Conservation (phyloP, 495 filamentous ascomycete genomes). For the Penicillium daleae region DNA sequence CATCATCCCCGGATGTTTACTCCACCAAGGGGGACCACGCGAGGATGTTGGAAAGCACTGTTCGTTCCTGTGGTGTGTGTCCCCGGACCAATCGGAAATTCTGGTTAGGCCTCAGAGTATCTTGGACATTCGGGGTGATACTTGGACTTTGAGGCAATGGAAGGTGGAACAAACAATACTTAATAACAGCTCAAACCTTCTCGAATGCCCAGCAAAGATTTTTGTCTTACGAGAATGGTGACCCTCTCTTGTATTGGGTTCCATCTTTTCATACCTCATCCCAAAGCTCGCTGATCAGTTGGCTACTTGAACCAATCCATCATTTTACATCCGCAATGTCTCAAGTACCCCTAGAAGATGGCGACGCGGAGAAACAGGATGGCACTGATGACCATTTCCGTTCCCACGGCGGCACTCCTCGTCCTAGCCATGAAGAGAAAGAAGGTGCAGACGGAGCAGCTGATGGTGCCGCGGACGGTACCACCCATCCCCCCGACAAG, state of each 20-base stretch:
- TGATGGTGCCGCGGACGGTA: slow-evolving; percentile 52
- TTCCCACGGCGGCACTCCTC: slow-evolving; percentile 20
- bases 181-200: not conserved
- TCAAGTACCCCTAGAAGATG: not conserved
- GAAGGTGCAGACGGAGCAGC: slow-evolving; percentile 22
- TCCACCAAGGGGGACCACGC: slow-evolving; percentile 27
- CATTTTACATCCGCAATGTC: slow-evolving; percentile 15
- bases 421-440: slow-evolving; percentile 17
- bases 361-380: slow-evolving; percentile 34
- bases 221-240: not conserved
- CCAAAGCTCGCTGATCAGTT: slow-evolving; percentile 3
- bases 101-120: no score
- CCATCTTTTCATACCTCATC: slow-evolving; percentile 9
- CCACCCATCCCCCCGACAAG: slow-evolving; percentile 38
- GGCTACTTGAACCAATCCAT: not conserved
- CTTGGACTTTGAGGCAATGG: not conserved
- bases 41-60: slow-evolving; percentile 20
- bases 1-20: slow-evolving; percentile 34
- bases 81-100: slow-evolving; percentile 29
- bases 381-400: slow-evolving; percentile 13
- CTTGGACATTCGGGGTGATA: not conserved
- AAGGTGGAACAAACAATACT: not conserved
- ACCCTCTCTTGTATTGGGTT: not conserved
- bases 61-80: not conserved
- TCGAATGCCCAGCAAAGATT: not conserved